Base-by-base conservation (phyloP, 306 rosid species). In the Vigna trinervia region DNA sequence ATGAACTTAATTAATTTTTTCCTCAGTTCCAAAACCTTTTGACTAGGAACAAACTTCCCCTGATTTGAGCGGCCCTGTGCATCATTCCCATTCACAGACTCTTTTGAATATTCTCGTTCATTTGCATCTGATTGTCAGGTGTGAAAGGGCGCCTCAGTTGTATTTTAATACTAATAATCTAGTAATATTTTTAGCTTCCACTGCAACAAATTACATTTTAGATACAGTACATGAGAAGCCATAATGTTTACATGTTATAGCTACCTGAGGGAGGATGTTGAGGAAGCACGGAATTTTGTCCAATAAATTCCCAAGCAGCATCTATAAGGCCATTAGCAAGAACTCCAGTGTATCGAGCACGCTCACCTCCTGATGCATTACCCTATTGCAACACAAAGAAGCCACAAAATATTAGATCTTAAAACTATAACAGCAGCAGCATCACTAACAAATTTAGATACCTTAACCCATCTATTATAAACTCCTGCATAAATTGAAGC, bases 401-500 rank as follows among this genome's bases (percentile, higher is more conserved):
- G 71, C 46, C n/a, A 66, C 23, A 50, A 58, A 56, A 51, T 23
- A 22, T 73, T 72, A 71, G 38, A 32, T 58, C 51, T 61, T 81
- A 56, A 70, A 34, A 41, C 69, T 82, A 45, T 75, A 64, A 54
- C 17, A 22, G 36, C 5, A 73, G 46, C 48, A 77, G 38, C 54
- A 26, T 86, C 78, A 61, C 36, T 11, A 52, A 65, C 48, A 36
- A 77, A 46, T 67, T 63, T 60, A 66, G 14, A 76, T 92, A 95
- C 99, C 97, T 87, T 82, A 59, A 82, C 82, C 97, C 97, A 95
- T 88, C 98, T 87, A 80, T 82, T 88, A 77, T 89, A 91, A 32
- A 95, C 82, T 85, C 99, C 99, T 53, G 99, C 89, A 89, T 19
- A 83, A 74, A 95, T 95, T 80, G 97, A 89, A 60, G 99, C 98